Evolutionary conservation across 495 filamentous ascomycete species (phyloP).

Genomic region (Hypoxylon rickii): DNA sequence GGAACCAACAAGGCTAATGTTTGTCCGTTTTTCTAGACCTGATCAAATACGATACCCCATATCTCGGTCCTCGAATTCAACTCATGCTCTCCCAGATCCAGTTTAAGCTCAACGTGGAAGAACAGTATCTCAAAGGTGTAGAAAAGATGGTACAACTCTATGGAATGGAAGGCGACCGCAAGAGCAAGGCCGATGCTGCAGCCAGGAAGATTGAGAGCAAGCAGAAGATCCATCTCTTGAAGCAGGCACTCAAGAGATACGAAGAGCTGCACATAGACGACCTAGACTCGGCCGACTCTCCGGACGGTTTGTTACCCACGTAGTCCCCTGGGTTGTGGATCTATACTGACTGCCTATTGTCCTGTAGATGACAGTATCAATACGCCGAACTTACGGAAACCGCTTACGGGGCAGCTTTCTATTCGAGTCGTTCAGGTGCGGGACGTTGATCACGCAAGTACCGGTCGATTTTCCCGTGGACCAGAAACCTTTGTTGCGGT

Average conservation of each 20-base stretch:
- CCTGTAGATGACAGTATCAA: conserved; percentile 91
- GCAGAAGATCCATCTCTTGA: conserved; percentile 95
- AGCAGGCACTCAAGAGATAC: conserved; percentile 93
- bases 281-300: conserved; percentile 78
- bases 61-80: conserved; percentile 96
- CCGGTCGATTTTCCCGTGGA: conserved; percentile 81
- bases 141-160: conserved; percentile 99
- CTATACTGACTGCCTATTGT: conserved; percentile 2
- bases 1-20: conserved; percentile 25
- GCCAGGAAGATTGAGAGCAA: conserved; percentile 88
- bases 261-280: conserved; percentile 93
- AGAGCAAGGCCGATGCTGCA: conserved; percentile 91
- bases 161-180: conserved; percentile 96
- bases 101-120: conserved; percentile 98
- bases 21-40: conserved; percentile 64
- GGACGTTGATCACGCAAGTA: conserved; percentile 92
- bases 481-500: conserved; percentile 94
- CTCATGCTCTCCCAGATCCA: conserved; percentile 98
- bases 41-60: conserved; percentile 97
- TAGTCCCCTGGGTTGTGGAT: background rate
- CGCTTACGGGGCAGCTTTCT: conserved; percentile 84
- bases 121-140: conserved; percentile 98
- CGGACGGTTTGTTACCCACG: conserved; percentile 67
- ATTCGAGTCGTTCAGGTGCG: conserved; percentile 86
- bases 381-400: conserved; percentile 90